Evolutionary conservation across 331 rosid species (phyloP), one percentile per base, ranked within the genome.

Genomic region (Cydonia oblonga): DNA sequence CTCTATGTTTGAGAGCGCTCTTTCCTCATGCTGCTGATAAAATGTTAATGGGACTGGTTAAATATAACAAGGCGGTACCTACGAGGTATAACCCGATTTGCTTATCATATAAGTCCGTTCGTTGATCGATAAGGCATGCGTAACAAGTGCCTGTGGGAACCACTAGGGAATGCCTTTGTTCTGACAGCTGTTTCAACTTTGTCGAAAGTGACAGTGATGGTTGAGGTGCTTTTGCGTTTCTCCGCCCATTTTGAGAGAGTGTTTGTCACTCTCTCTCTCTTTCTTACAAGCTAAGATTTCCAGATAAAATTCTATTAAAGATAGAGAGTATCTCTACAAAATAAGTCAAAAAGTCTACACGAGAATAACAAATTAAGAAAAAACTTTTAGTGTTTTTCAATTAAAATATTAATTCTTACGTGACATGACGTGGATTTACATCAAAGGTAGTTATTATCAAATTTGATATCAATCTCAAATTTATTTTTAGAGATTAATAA

Each of bases 81-180:
- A 29, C 78, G 81, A 80, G 73, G 81, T 53, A 82, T 82, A 85
- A 62, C 68, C 16, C 0, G 0, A 0, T 0, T 0, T 0, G 2
- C 75, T 29, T 78, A 75, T 77, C 59, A 67, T 22, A 32, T 64
- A 69, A 28, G 68, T 18, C 0, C 0, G 0, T 0, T 0, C 0
- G 5, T 13, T n/a, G 26, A 40, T 42, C 19, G 19, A 19, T 57
- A 57, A 30, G 71, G 2, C 0, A 42, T 40, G 22, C 15, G 53
- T 19, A 22, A 72, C 46, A 24, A 29, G 54, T 29, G 8, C 1
- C 5, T 3, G n/a, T 5, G 75, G 82, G 75, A 9, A 77, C 79
- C 68, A 19, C 46, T 0, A 1, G 0, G 14, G 18, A 30, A 66
- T 23, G 28, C 44, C 13, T 22, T 23, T 18, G 30, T 26, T 44